phyloP scores from a whole-genome alignment of 2,329 filamentous ascomycete species.

The Colletotrichum viniferum region DNA sequence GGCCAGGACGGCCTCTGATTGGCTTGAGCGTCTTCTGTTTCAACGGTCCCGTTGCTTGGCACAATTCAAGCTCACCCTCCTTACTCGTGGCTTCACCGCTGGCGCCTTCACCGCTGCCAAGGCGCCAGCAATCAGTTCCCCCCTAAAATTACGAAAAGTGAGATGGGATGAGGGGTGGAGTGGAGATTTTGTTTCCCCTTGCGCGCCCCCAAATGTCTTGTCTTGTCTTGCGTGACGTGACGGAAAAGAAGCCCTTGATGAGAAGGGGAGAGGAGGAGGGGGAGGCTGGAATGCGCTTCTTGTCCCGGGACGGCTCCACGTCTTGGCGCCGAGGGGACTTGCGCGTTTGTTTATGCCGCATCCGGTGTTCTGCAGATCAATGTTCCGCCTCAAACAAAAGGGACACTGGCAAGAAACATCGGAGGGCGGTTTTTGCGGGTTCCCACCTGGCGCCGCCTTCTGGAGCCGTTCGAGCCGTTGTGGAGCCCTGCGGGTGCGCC shows the following conservation, averaged over 20 bases:
- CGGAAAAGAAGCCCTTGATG: not conserved
- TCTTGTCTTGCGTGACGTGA: not conserved
- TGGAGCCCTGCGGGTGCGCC: not conserved
- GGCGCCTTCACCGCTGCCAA: conserved; percentile 3
- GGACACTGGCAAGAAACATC: not conserved
- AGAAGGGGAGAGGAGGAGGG: not conserved
- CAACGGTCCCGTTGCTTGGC: conserved; percentile 2
- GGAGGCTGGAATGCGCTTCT: not conserved
- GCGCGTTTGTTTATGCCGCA: not conserved
- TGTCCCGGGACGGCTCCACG: not conserved
- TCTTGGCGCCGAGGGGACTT: not conserved
- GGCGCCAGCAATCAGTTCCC: not conserved
- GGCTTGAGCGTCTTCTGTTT: not conserved
- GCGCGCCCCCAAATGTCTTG: not conserved
- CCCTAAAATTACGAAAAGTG: not conserved
- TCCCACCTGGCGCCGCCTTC: not conserved
- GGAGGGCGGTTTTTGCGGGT: not conserved
- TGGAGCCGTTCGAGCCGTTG: not conserved
- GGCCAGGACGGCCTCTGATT: not conserved
- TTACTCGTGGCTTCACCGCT: not conserved
- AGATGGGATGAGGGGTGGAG: not conserved
- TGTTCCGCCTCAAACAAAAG: not conserved
- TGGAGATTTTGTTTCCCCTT: not conserved
- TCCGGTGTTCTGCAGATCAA: not conserved
- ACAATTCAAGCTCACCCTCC: conserved; percentile 4